These are phyloP conservation scores for Mucor mucedo DNA, from an alignment of 371 early-diverging fungal species.

Conservation along the genomic window DNA sequence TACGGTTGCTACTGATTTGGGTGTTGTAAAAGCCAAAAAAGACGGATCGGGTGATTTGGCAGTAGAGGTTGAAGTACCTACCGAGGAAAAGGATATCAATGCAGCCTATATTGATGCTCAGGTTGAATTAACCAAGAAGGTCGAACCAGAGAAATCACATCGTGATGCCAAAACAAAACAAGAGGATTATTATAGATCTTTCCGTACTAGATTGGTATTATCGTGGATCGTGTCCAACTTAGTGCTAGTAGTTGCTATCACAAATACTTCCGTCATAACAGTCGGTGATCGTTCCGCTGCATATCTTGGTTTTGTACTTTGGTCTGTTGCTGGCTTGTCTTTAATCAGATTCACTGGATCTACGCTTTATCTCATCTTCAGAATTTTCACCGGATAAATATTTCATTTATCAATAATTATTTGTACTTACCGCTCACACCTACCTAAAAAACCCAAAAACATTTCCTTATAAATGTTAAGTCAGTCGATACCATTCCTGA, in stretches of 20 bases:
- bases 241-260: constrained; percentile 66
- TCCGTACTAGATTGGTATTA: constrained; percentile 86
- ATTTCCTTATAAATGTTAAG: no score
- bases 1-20: constrained; percentile 46
- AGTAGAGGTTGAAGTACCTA: constrained; percentile 71
- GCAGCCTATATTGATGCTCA: constrained; percentile 77
- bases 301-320: constrained; percentile 86
- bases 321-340: constrained; percentile 84
- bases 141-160: constrained; percentile 57
- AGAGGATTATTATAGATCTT: constrained; percentile 89
- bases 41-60: constrained; percentile 44
- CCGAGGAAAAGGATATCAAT: constrained; percentile 80
- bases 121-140: constrained; percentile 53
- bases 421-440: not conserved
- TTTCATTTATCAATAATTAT: not conserved
- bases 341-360: constrained; percentile 83
- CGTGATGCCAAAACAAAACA: constrained; percentile 82
- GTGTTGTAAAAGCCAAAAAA: constrained; percentile 51
- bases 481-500: no score
- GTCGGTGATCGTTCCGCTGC: constrained; percentile 31
- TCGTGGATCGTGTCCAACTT: constrained; percentile 87
- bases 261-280: constrained; percentile 46
- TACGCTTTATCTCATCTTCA: constrained; percentile 71
- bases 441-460: not conserved
- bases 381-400: constrained; percentile 50